Base-by-base conservation (phyloP, 345 rosid species). In the Ceriops tagal region DNA sequence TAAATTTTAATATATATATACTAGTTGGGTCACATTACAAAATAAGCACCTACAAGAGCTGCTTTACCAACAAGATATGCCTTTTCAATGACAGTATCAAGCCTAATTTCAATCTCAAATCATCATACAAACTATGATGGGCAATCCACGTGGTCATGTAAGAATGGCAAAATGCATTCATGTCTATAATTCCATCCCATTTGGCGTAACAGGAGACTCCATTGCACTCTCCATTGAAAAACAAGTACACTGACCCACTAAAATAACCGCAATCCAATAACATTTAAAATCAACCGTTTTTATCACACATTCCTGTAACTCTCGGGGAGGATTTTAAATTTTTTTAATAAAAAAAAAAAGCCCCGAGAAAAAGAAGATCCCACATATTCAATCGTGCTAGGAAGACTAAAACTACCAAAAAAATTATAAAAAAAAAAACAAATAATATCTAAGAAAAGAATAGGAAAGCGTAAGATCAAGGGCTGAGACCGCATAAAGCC, bases 371-470 rank as follows among this genome's bases (percentile, higher is more conserved):
- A 39, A 39, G 16, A 11, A 39, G 47, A 39, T 39, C 47, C 47
- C 4, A 39, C 4, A 39, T 39, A 39, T 39, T 39, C 16, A 39
- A 10, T 39, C 16, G 16, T 10, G 47, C 47, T 10, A 39, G 15
- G 47, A 11, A 39, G 47, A 39, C 47, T n/a, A 22, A 7, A 53
- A 53, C 10, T 3, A 21, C 58, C 21, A 4, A n/a, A 72, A 30
- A 49, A 62, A 32, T 65, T 37, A 7, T 24, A 49, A 10, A 37
- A 53, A 22, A 15, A 3, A 65, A 65, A 51, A 1, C 51, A 31
- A 32, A 72, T 31, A 49, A 62, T 56, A 65, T 56, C 8, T 27
- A 37, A 22, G 46, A 59, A 22, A 22, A 5, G 62, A 66, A 51
- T 5, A 32, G 8, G 9, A 5, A n/a, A 9, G 32, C 31, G 11